Percentiles rank a stretch among this genome's conserved stretches.
These are phyloP conservation scores for Quillaja saponaria DNA, from an alignment of 306 rosid genomes.

Conservation along the genomic window DNA sequence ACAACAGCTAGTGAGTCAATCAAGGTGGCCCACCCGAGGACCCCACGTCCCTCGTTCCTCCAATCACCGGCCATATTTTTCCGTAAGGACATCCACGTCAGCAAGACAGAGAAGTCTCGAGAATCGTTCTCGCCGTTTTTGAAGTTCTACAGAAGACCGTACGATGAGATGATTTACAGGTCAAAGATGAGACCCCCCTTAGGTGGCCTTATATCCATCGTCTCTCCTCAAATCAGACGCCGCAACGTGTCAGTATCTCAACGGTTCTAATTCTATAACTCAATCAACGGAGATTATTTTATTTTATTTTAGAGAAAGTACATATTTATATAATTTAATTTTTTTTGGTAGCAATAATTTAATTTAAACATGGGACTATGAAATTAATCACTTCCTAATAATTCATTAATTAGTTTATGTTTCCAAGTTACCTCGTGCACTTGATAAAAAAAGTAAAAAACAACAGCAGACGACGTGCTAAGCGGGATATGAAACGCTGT, in stretches of 20 bases:
- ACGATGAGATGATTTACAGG: constrained; percentile 90
- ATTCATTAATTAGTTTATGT: constrained; percentile 44
- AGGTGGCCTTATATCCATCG: constrained; percentile 92
- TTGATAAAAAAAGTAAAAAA: constrained; percentile 6
- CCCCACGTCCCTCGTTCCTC: constrained; percentile 72
- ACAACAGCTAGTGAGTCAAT: constrained; percentile 26
- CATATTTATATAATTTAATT: background rate
- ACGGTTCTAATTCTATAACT: constrained; percentile 61
- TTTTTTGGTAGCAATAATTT: no score
- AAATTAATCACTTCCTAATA: constrained; percentile 31
- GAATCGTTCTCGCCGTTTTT: constrained; percentile 71
- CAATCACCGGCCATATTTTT: constrained; percentile 93
- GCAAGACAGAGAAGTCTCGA: constrained; percentile 54
- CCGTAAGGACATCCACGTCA: constrained; percentile 60
- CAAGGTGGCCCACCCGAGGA: constrained; percentile 43
- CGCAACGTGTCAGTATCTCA: constrained; percentile 89
- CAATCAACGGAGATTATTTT: constrained; percentile 13
- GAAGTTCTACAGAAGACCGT: constrained; percentile 77
- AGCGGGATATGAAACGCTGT: constrained; percentile 67
- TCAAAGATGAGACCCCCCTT: constrained; percentile 98
- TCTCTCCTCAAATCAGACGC: constrained; percentile 73
- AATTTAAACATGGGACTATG: background rate
- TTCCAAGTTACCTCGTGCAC: constrained; percentile 47
- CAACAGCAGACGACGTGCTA: constrained; percentile 51
- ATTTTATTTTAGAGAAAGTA: background rate